These are phyloP conservation scores for Schizopora paradoxa DNA, from an alignment of 1,284 basidiomycete species.

Conservation along the genomic window DNA sequence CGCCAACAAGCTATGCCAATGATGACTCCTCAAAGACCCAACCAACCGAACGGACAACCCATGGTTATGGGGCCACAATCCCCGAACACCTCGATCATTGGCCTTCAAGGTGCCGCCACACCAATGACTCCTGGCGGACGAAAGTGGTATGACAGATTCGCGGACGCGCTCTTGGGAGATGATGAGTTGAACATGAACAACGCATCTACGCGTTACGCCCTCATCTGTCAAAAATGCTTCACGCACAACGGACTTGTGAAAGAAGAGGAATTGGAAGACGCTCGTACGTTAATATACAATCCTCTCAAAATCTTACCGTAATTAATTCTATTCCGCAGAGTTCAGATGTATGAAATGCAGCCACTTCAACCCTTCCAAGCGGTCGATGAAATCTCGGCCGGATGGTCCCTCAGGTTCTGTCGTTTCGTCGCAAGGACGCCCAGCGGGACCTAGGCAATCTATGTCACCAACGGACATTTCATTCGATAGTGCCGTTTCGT, in stretches of 20 bases:
- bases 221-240: constrained; percentile 93
- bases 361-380: constrained; percentile 60
- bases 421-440: too few relatives aligned
- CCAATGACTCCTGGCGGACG: constrained; percentile 60
- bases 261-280: constrained; percentile 83
- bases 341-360: constrained; percentile 74
- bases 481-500: too few relatives aligned
- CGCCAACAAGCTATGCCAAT: constrained; percentile 5
- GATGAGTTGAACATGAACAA: constrained; percentile 54
- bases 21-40: constrained; percentile 8
- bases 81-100: too few relatives aligned
- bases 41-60: constrained; percentile 7
- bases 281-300: constrained; percentile 57
- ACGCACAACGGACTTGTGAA: constrained; percentile 92
- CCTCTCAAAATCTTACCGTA: constrained; percentile 8
- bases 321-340: constrained; percentile 47
- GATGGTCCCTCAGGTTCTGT: too few relatives aligned
- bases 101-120: constrained; percentile 33
- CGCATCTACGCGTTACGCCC: constrained; percentile 71
- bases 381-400: constrained; percentile 32
- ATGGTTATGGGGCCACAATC: constrained; percentile 25
- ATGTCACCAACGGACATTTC: too few relatives aligned
- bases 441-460: too few relatives aligned
- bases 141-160: constrained; percentile 85
- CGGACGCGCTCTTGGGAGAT: constrained; percentile 82